These are phyloP conservation scores for Neurospora hispaniola DNA, from an alignment of 495 filamentous ascomycete species.

Conservation along the genomic window DNA sequence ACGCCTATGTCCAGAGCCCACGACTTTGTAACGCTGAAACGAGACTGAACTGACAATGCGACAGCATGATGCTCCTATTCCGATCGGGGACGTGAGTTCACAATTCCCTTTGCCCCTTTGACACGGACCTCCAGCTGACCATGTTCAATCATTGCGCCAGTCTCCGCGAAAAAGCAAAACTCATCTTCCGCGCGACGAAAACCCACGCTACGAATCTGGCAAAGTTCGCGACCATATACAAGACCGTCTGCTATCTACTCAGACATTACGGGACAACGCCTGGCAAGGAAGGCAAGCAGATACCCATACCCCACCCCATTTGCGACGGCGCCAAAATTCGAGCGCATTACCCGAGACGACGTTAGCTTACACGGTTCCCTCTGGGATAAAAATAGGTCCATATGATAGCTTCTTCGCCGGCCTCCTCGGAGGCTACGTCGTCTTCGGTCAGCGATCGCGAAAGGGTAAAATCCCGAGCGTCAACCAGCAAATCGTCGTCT, in stretches of 20 bases:
- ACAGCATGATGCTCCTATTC: slow-evolving; percentile 88
- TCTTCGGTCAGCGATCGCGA: slow-evolving; percentile 64
- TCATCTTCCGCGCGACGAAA: slow-evolving; percentile 76
- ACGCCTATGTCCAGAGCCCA: slow-evolving; percentile 39
- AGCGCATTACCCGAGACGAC: neutral
- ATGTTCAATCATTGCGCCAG: slow-evolving; percentile 22
- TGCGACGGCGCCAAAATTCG: neutral
- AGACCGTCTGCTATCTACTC: slow-evolving; percentile 61
- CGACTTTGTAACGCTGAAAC: slow-evolving; percentile 39
- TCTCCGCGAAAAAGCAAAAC: slow-evolving; percentile 62
- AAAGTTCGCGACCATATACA: slow-evolving; percentile 84
- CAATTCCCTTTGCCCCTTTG: neutral
- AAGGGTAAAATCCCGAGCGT: slow-evolving; percentile 62
- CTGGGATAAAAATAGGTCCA: slow-evolving; percentile 31
- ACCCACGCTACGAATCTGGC: slow-evolving; percentile 88
- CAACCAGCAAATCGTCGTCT: slow-evolving; percentile 96
- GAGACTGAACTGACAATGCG: neutral
- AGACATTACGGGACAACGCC: slow-evolving; percentile 50
- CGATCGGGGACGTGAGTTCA: slow-evolving; percentile 65
- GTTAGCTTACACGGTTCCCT: neutral
- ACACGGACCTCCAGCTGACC: neutral
- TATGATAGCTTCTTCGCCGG: slow-evolving; percentile 88
- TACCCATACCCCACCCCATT: neutral
- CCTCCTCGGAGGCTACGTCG: slow-evolving; percentile 78
- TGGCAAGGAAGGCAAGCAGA: slow-evolving; percentile 40